phyloP scores from a whole-genome alignment of 2,329 filamentous ascomycete genomes.

The Talaromyces sp. region DNA sequence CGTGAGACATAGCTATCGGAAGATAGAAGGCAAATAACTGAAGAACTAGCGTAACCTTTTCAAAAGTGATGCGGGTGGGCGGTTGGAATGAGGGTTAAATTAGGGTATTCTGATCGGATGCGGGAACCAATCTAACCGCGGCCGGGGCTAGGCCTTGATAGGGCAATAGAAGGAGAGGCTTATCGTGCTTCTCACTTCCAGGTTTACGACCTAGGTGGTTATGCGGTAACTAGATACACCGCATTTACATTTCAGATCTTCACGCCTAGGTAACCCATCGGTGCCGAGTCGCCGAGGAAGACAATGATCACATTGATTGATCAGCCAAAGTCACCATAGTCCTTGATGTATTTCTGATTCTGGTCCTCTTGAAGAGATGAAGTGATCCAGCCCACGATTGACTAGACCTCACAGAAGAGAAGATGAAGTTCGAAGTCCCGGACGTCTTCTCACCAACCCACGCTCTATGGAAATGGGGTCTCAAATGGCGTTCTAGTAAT shows the following conservation, averaged over 20 bases:
- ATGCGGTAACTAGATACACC: neutral
- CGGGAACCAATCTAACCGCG: neutral
- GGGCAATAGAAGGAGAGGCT: neutral
- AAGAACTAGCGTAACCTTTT: neutral
- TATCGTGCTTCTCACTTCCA: neutral
- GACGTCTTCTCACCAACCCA: neutral
- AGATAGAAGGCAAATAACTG: too few species aligned
- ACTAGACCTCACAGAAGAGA: neutral
- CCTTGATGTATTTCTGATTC: neutral
- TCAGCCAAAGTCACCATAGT: too few species aligned
- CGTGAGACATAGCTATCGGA: too few species aligned
- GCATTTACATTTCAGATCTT: neutral
- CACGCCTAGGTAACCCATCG: too few species aligned
- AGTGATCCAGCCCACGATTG: neutral
- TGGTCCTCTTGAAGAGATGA: neutral
- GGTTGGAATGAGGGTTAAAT: neutral
- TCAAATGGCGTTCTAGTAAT: slow-evolving; percentile 16
- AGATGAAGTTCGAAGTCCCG: neutral
- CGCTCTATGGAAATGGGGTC: neutral
- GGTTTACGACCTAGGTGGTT: too few species aligned
- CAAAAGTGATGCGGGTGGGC: too few species aligned
- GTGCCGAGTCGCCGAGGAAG: neutral
- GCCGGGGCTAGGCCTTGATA: neutral
- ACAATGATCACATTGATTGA: neutral
- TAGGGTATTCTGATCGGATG: neutral